These are phyloP conservation scores for Rhodotorula diobovata DNA, from an alignment of 768 basidiomycete species.

Conservation along the genomic window DNA sequence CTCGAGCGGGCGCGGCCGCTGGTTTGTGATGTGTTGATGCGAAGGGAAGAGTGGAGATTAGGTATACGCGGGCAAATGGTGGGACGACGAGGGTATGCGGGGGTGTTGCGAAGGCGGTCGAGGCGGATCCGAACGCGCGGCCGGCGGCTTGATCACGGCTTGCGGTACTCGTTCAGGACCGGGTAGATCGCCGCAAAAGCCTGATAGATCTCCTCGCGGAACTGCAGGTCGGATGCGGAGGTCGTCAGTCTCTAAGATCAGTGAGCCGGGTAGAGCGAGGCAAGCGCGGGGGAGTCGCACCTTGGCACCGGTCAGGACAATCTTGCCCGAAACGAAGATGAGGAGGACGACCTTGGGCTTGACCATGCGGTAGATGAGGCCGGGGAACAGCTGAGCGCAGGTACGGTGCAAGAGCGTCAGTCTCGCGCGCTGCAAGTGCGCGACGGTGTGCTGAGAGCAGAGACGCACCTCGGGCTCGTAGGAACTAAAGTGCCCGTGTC, in stretches of 20 bases:
- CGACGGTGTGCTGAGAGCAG: not conserved
- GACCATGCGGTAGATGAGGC: constrained; percentile 98
- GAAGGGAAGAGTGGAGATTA: too few species aligned
- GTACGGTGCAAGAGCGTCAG: constrained; percentile 16
- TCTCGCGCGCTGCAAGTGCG: not conserved
- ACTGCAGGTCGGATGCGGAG: constrained; percentile 52
- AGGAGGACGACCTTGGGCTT: constrained; percentile 98
- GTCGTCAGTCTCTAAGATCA: too few species aligned
- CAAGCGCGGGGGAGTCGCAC: constrained; percentile 52
- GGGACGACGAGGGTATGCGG: too few species aligned
- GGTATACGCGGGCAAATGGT: too few species aligned
- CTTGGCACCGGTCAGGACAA: constrained; percentile 98
- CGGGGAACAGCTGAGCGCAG: constrained; percentile 77
- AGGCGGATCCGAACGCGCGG: too few species aligned
- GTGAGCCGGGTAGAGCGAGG: too few species aligned
- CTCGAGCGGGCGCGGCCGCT: too few species aligned
- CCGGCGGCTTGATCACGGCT: constrained; percentile 8
- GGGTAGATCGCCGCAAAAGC: constrained; percentile 99
- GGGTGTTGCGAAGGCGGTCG: too few species aligned
- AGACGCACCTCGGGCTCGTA: constrained; percentile 30
- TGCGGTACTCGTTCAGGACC: constrained; percentile 90
- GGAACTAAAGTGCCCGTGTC: constrained; percentile 61
- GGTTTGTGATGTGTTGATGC: too few species aligned
- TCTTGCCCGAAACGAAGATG: constrained; percentile 99
- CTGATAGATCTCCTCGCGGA: constrained; percentile 98